Evolutionary conservation across 345 rosid species (phyloP).

Genomic region (Pistacia atlantica): DNA sequence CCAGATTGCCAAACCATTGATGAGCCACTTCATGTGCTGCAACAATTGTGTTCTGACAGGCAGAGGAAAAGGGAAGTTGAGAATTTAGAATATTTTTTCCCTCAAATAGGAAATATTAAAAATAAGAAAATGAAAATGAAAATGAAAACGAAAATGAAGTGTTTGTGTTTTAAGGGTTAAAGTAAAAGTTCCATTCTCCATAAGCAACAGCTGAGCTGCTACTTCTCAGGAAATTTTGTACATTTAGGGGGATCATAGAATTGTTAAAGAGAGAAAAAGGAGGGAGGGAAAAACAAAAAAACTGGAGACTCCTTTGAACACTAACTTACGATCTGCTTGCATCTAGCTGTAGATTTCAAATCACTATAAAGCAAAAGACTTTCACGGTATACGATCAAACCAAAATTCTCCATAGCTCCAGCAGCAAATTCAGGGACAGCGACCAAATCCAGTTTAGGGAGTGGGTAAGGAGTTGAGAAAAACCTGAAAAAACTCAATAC

Average conservation of each 20-base stretch:
- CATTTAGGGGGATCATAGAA: no score
- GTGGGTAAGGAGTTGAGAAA: constrained; percentile 43
- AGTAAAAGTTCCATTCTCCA: no score
- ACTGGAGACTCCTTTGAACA: background rate
- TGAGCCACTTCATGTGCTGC: constrained; percentile 51
- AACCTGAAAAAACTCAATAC: constrained; percentile 26
- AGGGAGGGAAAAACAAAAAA: background rate
- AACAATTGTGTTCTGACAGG: constrained; percentile 33
- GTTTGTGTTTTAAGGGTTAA: no score
- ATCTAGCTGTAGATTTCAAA: background rate
- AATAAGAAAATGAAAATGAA: no score
- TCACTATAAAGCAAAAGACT: background rate
- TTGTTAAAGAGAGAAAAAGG: no score
- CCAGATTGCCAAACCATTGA: constrained; percentile 58
- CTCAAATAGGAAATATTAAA: background rate
- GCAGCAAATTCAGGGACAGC: constrained; percentile 28
- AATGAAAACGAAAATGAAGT: no score
- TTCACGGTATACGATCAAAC: background rate
- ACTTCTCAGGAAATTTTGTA: background rate
- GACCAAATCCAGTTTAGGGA: constrained; percentile 48
- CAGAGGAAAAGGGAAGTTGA: background rate
- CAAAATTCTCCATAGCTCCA: constrained; percentile 42
- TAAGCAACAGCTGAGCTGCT: background rate
- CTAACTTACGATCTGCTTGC: background rate
- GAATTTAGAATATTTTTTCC: background rate